These are phyloP conservation scores for Chaetomiaceae sp. DNA, from an alignment of 2,329 filamentous ascomycete species.

Conservation along the genomic window DNA sequence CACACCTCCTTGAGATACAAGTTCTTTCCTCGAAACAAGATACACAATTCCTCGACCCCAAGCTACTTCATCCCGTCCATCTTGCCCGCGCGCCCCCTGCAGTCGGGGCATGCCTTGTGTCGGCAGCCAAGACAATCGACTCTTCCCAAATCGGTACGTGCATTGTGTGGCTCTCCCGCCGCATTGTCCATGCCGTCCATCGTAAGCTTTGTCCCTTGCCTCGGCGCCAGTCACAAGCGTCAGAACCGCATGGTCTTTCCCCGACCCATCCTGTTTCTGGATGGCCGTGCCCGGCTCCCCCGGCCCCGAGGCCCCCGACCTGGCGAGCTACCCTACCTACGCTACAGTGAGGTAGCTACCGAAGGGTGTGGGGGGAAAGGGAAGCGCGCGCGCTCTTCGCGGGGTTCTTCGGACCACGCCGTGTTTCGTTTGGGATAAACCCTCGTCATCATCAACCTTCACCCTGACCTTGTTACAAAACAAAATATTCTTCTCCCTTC, in stretches of 20 bases:
- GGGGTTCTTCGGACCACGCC: slow-evolving; percentile 5
- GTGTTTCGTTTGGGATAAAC: neutral
- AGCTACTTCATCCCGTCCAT: no score
- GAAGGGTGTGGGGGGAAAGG: slow-evolving; percentile 2
- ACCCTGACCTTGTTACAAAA: neutral
- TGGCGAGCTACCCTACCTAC: no score
- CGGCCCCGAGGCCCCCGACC: neutral
- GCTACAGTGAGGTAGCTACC: no score
- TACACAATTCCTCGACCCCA: no score
- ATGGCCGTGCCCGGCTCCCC: neutral
- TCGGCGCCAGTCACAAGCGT: neutral
- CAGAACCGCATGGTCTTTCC: neutral
- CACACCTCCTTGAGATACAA: no score
- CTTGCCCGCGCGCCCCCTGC: no score
- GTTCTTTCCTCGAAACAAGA: no score
- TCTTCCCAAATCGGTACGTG: slow-evolving; percentile 2
- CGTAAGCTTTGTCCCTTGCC: slow-evolving; percentile 5
- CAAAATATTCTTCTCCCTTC: neutral
- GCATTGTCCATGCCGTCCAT: neutral
- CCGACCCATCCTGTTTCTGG: neutral
- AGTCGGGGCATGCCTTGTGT: no score
- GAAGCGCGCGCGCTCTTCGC: slow-evolving; percentile 9
- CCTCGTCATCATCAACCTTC: neutral
- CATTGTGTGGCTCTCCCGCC: neutral
- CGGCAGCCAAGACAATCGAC: slow-evolving; percentile 9